Base-by-base conservation (phyloP, 139 green algal genomes). In the Tetraselmis striata region DNA sequence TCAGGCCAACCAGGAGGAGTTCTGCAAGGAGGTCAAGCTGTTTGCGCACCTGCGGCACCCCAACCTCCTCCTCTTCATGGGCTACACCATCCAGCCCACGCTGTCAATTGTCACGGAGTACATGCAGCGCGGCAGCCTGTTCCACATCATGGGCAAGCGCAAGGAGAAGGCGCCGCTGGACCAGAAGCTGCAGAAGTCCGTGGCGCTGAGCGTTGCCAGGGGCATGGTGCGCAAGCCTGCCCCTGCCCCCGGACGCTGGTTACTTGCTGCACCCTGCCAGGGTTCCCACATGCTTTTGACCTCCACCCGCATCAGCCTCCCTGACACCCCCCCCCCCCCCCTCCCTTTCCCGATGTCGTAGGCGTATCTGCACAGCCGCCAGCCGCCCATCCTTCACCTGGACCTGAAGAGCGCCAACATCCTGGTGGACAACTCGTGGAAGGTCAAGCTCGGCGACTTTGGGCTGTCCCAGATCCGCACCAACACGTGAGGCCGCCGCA, bases 341-440 rank as follows among this genome's bases (percentile, higher is more conserved):
- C 45, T 18, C 45, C 45, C 5, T 18, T 18, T 67, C 45, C 45
- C 11, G 45, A 18, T 67, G 45, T 18, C 5, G 18, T 18, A 67
- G 45, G 82, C 88, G 1, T 94, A 98, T 87, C 87, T 98, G 59
- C 94, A 98, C 88, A 90, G 84, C 26, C 91, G 91, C 45, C 76
- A 5, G 23, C 94, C 94, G 1, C 90, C 94, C 67, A 94, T 98
- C 59, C 80, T 98, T 77, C 94, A 98, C 85, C 85, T 93, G 76
- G 91, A 97, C 86, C 83, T 96, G 5, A 97, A 97, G 84, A 90
- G 81, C 1, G 85, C 90, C 28, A 94, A 94, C 86, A 92, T 95
- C 29, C 86, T 97, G 22, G 79, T 97, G n/a, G 93, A 97, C 77
- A 89, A 89, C 28, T 79, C 79, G 24, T 95, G 86, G 85, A 85